Evolutionary conservation across 306 rosid genomes (phyloP), one percentile per base, ranked within the genome.

Genomic region (Quercus robur): DNA sequence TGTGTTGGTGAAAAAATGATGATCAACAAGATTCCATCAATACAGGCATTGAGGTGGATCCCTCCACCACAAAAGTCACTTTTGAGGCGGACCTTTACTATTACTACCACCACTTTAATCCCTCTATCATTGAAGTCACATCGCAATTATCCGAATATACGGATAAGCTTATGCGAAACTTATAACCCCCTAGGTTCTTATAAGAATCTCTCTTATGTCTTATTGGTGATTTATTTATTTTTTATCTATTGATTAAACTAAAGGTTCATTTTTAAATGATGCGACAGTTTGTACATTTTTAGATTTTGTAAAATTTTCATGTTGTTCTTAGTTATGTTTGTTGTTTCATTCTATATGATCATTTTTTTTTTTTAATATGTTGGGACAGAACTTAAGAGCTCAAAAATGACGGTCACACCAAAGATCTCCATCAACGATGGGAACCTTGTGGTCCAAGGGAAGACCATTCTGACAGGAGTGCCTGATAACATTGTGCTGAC

Each of bases 401-500:
- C 73, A 70, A 91, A 81, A 74, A 96, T 96, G 99, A 93, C 98
- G 41, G 84, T 96, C 55, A 91, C 93, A 21, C 94, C 94, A 6
- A 84, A 78, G 64, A 93, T 93, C 76, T 83, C 84, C 1, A 81
- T 93, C 73, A 84, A 84, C 80, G 91, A 93, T 62, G 96, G 93
- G 58, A 93, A 89, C 81, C 81, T 96, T 73, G 93, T 96, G 84
- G 98, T 93, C 35, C 94, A 93, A 31, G 99, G 97, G 23, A 93
- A 91, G 89, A 91, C 92, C 84, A 85, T 93, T 74, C 73, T 96
- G 20, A 93, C 86, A 3, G 97, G 97, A 52, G 91, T 96, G 15
- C 94, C 97, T 0, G 94, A 91, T 79, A 96, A 91, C 78, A 82
- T 96, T 84, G 89, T 91, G 67, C 79, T 93, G 38, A 93, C 88